Conservation (phyloP, 176 grass and related monocot species). For the Raddia guianensis region DNA sequence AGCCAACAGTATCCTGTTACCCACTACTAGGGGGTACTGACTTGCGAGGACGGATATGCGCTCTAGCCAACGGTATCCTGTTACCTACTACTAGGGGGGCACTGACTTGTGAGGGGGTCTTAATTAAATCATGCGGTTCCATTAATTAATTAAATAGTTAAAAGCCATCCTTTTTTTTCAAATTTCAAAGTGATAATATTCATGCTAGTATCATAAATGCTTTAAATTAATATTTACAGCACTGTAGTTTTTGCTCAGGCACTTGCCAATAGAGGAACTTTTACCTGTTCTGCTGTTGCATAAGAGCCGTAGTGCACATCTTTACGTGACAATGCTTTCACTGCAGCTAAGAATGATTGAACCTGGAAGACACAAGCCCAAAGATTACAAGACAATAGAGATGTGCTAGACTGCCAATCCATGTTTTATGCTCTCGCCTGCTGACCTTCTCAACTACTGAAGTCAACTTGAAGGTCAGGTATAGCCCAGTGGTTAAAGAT, state of each 20-base stretch:
- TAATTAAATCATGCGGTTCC: neutral
- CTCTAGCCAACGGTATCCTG: neutral
- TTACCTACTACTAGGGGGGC: neutral
- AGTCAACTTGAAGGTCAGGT: slow-evolving; percentile 98
- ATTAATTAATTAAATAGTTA: neutral
- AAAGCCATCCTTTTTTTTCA: neutral
- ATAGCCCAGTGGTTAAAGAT: slow-evolving; percentile 89
- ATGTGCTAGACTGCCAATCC: neutral
- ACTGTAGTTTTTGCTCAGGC: slow-evolving; percentile 22
- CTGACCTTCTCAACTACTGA: slow-evolving; percentile 90
- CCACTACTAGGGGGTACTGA: neutral
- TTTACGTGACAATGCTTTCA: slow-evolving; percentile 93
- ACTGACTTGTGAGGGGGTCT: neutral
- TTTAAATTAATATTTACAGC: neutral
- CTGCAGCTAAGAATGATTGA: slow-evolving; percentile 87
- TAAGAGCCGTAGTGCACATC: slow-evolving; percentile 96
- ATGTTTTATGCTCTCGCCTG: neutral
- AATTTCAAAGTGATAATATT: neutral
- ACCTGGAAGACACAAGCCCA: slow-evolving; percentile 60
- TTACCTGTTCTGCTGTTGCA: slow-evolving; percentile 96
- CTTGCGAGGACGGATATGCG: neutral
- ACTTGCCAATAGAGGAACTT: slow-evolving; percentile 35
- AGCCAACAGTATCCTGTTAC: neutral
- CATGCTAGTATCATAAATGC: neutral
- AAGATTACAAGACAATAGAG: slow-evolving; percentile 28